Base-by-base conservation (phyloP, 2,329 filamentous ascomycete species). In the Phyllosticta citribraziliensis region DNA sequence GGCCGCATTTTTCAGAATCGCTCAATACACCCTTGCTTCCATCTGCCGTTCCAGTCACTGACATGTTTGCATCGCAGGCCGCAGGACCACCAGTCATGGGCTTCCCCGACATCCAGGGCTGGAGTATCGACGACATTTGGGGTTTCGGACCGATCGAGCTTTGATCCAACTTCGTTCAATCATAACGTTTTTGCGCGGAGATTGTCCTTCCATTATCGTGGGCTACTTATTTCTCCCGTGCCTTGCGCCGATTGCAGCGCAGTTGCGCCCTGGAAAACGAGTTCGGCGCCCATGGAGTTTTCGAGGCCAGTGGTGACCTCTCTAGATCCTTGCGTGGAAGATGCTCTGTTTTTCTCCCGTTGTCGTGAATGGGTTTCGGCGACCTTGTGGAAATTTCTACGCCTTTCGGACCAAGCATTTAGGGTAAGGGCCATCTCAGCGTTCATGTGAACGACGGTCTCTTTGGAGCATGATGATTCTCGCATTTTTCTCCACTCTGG, bases 101-200 rank as follows among this genome's bases (percentile, higher is more conserved):
- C 33, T 62, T 62, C 17, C 56, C 60, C 5, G 60, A 62, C n/a
- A 57, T 58, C 24, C 55, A 62, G 25, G 55, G 35, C n/a, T 62
- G 60, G 60, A 52, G 17, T 50, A 27, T 62, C 17, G 51, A 62
- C 27, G 60, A 62, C 17, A 35, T 62, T 1, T 62, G 60, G 60
- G 51, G 52, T 3, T 62, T 57, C 52, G 60, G 60, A 12, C 60
- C 55, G 6, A 55, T 40, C 27, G 60, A 62, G 5, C n/a, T 62
- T 35, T 62, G 22, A 40, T 24, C 17, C 54, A 22, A 5, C 27
- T 47, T n/a, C 14, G 2, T 20, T 53, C 10, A 24, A 51, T 40
- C 40, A 57, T 12, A 57, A 19, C 10, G 19, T 51, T 51, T 40
- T n/a, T 5, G 9, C 20, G 8, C 20, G 6, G 17, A 4, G 11